A percentile compares a stretch with the other conserved stretches of the same genome.
Evolutionary conservation across 805 yeast genomes (phyloP).

Genomic region (Lipomyces mesembrius): DNA sequence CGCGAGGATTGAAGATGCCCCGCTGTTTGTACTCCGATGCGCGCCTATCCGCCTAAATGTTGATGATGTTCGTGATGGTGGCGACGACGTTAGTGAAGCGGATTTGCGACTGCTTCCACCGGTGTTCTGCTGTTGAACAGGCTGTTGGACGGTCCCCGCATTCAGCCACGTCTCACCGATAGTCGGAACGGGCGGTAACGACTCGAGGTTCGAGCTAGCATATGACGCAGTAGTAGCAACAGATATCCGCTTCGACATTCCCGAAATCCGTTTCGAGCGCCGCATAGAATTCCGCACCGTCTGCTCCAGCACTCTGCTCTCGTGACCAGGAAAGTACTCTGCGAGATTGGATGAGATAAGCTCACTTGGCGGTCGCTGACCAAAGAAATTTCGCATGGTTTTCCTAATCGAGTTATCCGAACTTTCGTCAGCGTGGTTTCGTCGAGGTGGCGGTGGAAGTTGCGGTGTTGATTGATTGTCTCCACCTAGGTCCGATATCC

Average conservation of each 20-base stretch:
- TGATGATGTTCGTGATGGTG: conserved; percentile 19
- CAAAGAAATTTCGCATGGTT: conserved; percentile 59
- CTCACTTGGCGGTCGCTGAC: conserved; percentile 93
- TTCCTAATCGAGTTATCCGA: conserved; percentile 19
- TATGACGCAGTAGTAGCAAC: conserved; percentile 44
- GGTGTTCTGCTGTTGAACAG: conserved; percentile 15
- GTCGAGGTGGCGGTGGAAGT: conserved; percentile 4
- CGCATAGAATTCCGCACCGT: conserved; percentile 85
- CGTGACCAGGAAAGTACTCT: conserved; percentile 89
- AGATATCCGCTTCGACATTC: conserved; percentile 44
- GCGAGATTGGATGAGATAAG: conserved; percentile 85
- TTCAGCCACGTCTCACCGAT: conserved; percentile 57
- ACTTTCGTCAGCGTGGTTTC: conserved; percentile 6
- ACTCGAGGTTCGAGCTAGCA: conserved; percentile 31
- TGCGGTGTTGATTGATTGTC: conserved; percentile 6
- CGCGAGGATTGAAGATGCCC: conserved; percentile 6
- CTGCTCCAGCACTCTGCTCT: conserved; percentile 68
- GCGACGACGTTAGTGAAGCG: conserved; percentile 6
- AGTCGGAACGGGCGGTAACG: conserved; percentile 45
- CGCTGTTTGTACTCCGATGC: conserved; percentile 15
- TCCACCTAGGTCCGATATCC: conserved; percentile 1
- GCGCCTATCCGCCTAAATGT: conserved; percentile 3
- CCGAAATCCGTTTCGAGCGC: conserved; percentile 67
- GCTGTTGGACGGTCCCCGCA: conserved; percentile 28
- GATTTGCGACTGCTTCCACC: conserved; percentile 12